phyloP scores from a whole-genome alignment of 2,329 filamentous ascomycete genomes.

The Aplosporella prunicola region DNA sequence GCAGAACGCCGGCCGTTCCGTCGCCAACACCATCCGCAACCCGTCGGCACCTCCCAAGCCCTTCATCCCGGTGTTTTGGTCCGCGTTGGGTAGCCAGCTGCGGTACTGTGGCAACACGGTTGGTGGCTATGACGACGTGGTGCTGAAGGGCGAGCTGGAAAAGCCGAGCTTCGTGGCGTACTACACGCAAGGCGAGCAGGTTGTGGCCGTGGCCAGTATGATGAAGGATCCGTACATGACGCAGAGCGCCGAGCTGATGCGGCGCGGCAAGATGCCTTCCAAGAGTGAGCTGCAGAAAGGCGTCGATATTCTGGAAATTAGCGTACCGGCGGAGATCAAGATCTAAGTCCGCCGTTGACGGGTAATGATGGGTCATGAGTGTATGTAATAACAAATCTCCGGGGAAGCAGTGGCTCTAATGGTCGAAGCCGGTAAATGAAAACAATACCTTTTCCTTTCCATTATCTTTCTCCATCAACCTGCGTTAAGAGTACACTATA shows the following conservation, averaged over 20 bases:
- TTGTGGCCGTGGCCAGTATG: constrained; percentile 89
- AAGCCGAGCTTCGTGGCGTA: constrained; percentile 79
- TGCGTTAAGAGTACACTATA: no score
- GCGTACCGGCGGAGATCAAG: constrained; percentile 36
- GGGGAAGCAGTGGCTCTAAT: no score
- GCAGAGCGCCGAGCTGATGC: constrained; percentile 79
- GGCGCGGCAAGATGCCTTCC: constrained; percentile 66
- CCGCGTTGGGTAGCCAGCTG: constrained; percentile 77
- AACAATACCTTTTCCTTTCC: no score
- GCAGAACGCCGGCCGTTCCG: constrained; percentile 78
- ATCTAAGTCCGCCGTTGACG: constrained; percentile 20
- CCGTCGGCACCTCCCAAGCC: constrained; percentile 49
- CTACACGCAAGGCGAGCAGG: constrained; percentile 75
- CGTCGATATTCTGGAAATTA: constrained; percentile 37
- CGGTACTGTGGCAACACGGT: constrained; percentile 86
- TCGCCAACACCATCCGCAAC: constrained; percentile 66
- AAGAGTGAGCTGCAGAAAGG: constrained; percentile 68
- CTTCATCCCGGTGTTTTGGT: constrained; percentile 97
- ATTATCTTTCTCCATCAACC: no score
- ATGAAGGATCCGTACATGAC: constrained; percentile 77
- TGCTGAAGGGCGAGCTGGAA: constrained; percentile 62
- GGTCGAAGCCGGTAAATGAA: no score
- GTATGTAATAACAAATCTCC: constrained; percentile 6
- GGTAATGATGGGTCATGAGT: constrained; percentile 1
- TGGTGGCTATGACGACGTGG: constrained; percentile 75